These are phyloP conservation scores for Theobroma cacao DNA, from an alignment of 345 rosid species.

Conservation along the genomic window DNA sequence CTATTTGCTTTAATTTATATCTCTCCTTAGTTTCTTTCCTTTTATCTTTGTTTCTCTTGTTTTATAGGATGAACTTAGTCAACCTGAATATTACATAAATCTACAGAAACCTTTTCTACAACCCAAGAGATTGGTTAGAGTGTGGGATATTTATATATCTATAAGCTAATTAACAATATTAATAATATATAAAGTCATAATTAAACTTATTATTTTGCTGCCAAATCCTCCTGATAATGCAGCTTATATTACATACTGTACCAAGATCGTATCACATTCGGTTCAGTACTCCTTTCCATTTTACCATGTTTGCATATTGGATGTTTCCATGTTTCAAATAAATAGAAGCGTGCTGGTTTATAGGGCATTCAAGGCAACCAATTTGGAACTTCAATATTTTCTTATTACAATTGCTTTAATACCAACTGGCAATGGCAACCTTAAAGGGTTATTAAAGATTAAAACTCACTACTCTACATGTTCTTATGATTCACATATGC, in stretches of 20 bases:
- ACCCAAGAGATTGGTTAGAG: conserved; percentile 9
- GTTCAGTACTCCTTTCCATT: neutral
- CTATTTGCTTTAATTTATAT: conserved; percentile 16
- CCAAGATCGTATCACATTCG: too few relatives aligned
- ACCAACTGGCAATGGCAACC: neutral
- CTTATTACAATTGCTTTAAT: neutral
- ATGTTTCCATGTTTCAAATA: neutral
- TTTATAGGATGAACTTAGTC: conserved; percentile 24
- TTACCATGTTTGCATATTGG: neutral
- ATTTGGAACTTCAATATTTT: neutral
- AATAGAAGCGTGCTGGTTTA: neutral
- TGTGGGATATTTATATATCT: neutral
- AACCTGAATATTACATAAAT: conserved; percentile 22
- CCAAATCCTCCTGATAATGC: neutral
- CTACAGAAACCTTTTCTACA: conserved; percentile 16
- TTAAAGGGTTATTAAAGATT: too few relatives aligned
- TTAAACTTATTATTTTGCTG: neutral
- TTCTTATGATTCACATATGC: too few relatives aligned
- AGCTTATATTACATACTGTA: too few relatives aligned
- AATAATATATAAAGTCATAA: too few relatives aligned
- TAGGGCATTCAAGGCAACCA: neutral
- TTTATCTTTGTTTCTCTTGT: conserved; percentile 20
- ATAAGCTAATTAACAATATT: too few relatives aligned
- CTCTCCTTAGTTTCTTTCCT: conserved; percentile 16
- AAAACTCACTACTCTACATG: too few relatives aligned